A percentile compares a stretch with the other conserved stretches of the same genome.
Conservation (phyloP, 2,329 filamentous ascomycete species). For the Monosporascus sp. region DNA sequence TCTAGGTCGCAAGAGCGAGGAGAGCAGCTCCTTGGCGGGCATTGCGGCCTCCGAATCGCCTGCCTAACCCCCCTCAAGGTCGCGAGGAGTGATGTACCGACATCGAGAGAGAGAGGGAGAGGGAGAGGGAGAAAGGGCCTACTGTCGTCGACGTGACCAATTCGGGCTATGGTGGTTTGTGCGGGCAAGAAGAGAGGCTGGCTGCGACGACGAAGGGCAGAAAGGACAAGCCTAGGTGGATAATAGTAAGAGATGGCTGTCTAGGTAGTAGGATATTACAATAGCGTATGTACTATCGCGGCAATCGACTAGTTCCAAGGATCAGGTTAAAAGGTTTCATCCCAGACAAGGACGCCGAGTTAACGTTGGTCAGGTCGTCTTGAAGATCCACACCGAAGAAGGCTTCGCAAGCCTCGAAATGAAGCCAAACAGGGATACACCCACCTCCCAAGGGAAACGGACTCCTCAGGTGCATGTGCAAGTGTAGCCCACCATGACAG, state of each 20-base stretch:
- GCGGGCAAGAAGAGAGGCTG: neutral
- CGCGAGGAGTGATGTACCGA: conserved; percentile 12
- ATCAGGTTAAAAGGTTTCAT: neutral
- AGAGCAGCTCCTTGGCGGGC: conserved; percentile 27
- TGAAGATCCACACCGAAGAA: neutral
- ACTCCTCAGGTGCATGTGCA: neutral
- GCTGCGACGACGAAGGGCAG: neutral
- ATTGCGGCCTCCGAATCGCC: conserved; percentile 17
- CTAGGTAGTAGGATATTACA: neutral
- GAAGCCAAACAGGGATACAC: neutral
- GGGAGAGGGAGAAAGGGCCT: neutral
- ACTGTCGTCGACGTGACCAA: too few species aligned
- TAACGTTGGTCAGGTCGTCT: neutral
- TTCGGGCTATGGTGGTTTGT: neutral
- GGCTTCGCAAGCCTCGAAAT: neutral
- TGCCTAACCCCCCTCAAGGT: conserved; percentile 12
- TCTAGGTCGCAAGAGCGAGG: conserved; percentile 24
- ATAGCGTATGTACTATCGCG: neutral
- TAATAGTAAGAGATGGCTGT: neutral
- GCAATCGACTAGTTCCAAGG: neutral
- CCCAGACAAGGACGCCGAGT: neutral
- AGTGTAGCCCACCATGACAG: neutral
- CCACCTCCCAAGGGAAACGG: neutral
- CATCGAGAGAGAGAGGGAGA: conserved; percentile 10
- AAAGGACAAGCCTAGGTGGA: neutral